Conservation (phyloP, 177 flowering plant genomes). For the Vitis hybrid region DNA sequence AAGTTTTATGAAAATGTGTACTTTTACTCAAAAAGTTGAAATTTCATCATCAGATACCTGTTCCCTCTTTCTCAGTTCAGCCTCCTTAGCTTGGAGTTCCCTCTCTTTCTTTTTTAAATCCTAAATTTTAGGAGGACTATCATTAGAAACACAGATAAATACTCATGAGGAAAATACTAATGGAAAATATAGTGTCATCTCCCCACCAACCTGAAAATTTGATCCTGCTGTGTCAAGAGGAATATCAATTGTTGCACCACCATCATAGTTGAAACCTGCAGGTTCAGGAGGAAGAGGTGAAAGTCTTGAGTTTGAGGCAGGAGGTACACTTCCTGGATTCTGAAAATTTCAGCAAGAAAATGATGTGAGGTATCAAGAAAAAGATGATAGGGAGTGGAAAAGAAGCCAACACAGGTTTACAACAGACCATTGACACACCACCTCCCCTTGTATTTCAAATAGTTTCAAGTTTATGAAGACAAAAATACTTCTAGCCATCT, state of each 20-base stretch:
- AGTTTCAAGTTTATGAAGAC: too few relatives aligned
- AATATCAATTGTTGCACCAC: conserved; percentile 80
- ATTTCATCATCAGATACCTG: conserved; percentile 45
- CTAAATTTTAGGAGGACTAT: conserved; percentile 30
- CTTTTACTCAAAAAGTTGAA: neutral
- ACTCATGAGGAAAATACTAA: neutral
- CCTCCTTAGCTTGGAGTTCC: conserved; percentile 90
- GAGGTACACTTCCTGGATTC: conserved; percentile 64
- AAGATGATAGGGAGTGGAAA: neutral
- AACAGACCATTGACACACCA: too few relatives aligned
- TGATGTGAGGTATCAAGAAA: conserved; percentile 2
- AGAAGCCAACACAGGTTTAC: neutral
- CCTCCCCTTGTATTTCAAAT: too few relatives aligned
- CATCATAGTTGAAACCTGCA: conserved; percentile 68
- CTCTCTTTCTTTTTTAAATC: conserved; percentile 79
- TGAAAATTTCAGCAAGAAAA: conserved; percentile 22
- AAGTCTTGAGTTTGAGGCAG: conserved; percentile 75
- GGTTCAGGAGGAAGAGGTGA: conserved; percentile 98
- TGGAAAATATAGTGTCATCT: neutral
- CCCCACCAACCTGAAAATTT: conserved; percentile 14
- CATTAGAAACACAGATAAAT: conserved; percentile 8
- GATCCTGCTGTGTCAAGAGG: conserved; percentile 62
- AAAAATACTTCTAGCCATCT: too few relatives aligned
- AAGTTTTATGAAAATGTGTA: neutral
- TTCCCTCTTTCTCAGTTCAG: conserved; percentile 80